Conservation (phyloP, 192 early-diverging fungal species). For the Dimargaris cristalligena region DNA sequence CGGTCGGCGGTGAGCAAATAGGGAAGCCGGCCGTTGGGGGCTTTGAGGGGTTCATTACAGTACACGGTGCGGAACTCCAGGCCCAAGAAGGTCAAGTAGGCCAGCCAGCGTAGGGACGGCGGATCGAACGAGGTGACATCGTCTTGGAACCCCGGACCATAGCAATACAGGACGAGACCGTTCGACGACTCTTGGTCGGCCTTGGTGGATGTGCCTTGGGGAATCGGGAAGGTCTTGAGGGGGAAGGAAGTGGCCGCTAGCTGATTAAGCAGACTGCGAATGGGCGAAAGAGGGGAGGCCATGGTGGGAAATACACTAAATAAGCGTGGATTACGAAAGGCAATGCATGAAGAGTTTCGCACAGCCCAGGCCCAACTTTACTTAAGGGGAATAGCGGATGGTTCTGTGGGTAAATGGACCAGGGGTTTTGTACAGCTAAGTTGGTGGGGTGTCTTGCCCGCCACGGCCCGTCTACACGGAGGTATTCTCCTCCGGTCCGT, state of each 20-base stretch:
- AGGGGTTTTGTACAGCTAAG: no score
- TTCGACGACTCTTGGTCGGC: neutral
- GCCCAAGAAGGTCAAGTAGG: neutral
- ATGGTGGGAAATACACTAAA: no score
- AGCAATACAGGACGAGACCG: neutral
- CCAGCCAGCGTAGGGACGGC: neutral
- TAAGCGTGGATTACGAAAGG: no score
- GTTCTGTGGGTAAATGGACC: no score
- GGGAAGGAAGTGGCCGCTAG: neutral
- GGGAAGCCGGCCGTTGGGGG: constrained; percentile 1
- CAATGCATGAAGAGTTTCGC: no score
- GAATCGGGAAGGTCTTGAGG: neutral
- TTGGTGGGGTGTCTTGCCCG: no score
- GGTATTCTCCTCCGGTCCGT: no score
- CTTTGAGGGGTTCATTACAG: constrained; percentile 6
- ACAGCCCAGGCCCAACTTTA: no score
- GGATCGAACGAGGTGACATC: constrained; percentile 7
- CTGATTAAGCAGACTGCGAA: constrained; percentile 1
- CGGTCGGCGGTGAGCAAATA: neutral
- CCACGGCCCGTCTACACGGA: no score
- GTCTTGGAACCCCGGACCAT: constrained; percentile 7
- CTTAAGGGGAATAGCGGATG: no score
- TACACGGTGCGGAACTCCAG: neutral
- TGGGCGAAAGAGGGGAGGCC: neutral
- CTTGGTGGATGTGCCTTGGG: neutral